Base-by-base conservation (phyloP, 768 basidiomycete genomes). In the Pulveroboletus frians region DNA sequence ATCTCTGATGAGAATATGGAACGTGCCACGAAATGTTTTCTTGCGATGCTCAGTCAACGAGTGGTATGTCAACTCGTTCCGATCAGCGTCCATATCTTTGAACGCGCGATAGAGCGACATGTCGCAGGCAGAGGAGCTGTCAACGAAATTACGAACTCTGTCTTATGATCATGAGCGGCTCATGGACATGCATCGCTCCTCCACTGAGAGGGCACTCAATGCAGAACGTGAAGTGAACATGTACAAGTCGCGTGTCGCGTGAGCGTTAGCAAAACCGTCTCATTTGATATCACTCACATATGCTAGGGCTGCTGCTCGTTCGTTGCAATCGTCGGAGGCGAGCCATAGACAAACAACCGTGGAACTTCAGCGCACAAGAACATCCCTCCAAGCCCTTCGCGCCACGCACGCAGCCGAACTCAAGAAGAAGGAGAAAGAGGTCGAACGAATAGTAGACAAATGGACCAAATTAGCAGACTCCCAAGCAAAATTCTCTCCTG, bases 131-230 rank as follows among this genome's bases (percentile, higher is more conserved):
- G 91, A 93, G 60, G 81, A 87, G 10, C 58, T 92, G 5, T 77
- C 81, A 0, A 83, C 86, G 0, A 88, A 88, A 57, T 66, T 87
- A 15, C 76, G 88, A 20, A 91, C 87, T 2, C 71, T 92, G 1
- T 78, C 80, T 3, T 92, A 93, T 52, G 91, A 93, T 56, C 76
- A 89, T 50, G 88, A 91, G 61, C 77, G 91, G 11, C 73, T 92
- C 51, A 69, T 70, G 30, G 77, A 79, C 1, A 81, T 90, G 76
- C 75, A 90, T 61, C 71, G 73, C 15, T 62, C 72, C 9, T 77
- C 80, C 11, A 73, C 69, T 4, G 88, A 88, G 40, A 76, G 70
- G 21, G 77, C 80, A 1, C 83, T 81, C 13, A 82, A 76, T 39
- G 87, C 88, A 30, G 91, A 92, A 65, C 77, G 85, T n/a, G 89